A percentile compares a stretch with the other conserved stretches of the same genome.
Conservation (phyloP, 2,329 filamentous ascomycete species). For the Metarhizium robertsii region DNA sequence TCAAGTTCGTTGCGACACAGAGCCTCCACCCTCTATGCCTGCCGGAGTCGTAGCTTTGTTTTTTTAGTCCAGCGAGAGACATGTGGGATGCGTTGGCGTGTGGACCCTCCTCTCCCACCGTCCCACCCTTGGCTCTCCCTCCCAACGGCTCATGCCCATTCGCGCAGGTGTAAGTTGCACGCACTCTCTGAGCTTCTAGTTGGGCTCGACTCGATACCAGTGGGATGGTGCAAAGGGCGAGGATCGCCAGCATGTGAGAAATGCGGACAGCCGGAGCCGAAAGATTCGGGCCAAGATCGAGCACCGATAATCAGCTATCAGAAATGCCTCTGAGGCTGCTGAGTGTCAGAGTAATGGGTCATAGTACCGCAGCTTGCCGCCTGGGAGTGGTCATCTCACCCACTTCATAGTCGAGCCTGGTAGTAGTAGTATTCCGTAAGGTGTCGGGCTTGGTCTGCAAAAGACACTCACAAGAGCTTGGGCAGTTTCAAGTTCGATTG, state of each 20-base stretch:
- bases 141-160: neutral
- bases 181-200: neutral
- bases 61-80: neutral
- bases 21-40: neutral
- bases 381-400: neutral
- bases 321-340: neutral
- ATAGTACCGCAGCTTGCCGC: neutral
- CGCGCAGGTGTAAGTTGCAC: neutral
- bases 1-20: too few species aligned
- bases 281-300: neutral
- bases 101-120: too few species aligned
- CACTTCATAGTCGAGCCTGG: neutral
- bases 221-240: neutral
- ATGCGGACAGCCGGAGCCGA: neutral
- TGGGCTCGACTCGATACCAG: neutral
- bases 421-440: neutral
- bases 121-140: too few species aligned
- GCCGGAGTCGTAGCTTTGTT: neutral
- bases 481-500: neutral
- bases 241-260: neutral
- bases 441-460: neutral
- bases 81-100: too few species aligned
- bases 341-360: neutral
- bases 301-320: neutral
- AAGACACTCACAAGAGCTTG: neutral